These are phyloP conservation scores for Domatiomyces globalis DNA, from an alignment of 2,329 filamentous ascomycete genomes.

Conservation along the genomic window DNA sequence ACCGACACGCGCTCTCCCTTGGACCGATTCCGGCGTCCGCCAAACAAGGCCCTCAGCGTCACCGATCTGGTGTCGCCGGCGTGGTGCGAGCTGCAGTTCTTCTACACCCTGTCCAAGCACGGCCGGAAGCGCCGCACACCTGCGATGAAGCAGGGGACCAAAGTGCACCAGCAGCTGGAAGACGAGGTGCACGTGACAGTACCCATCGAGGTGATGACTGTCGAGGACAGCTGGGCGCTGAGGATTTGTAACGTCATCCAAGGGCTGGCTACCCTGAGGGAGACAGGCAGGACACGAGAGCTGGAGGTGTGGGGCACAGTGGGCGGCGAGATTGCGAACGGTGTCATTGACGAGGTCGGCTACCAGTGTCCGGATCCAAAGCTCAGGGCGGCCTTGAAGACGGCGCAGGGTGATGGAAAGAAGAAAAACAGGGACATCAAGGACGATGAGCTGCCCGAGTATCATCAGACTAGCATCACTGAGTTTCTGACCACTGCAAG, in stretches of 20 bases:
- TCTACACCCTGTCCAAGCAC: constrained; percentile 65
- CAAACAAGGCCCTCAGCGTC: constrained; percentile 68
- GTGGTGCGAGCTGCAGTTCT: constrained; percentile 94
- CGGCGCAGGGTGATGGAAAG: constrained; percentile 31
- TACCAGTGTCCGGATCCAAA: constrained; percentile 60
- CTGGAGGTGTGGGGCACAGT: constrained; percentile 74
- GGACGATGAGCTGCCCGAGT: constrained; percentile 23
- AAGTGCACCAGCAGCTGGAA: constrained; percentile 70
- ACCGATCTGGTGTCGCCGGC: constrained; percentile 77
- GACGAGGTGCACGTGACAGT: constrained; percentile 71
- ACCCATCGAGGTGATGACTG: constrained; percentile 53
- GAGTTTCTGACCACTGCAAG: constrained; percentile 27
- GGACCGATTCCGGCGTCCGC: constrained; percentile 62
- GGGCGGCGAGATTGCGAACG: constrained; percentile 70
- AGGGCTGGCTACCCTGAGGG: constrained; percentile 58
- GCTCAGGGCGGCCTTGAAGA: constrained; percentile 38
- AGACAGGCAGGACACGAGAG: constrained; percentile 59
- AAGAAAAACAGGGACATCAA: constrained; percentile 23
- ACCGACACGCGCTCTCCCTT: constrained; percentile 48
- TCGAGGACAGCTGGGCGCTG: constrained; percentile 70
- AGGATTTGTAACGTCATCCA: constrained; percentile 85
- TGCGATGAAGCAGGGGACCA: constrained; percentile 72
- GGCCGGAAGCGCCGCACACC: constrained; percentile 61
- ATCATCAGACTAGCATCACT: constrained; percentile 31
- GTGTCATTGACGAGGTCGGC: constrained; percentile 76